Evolutionary conservation across 108 stramenopile species (phyloP).

Genomic region (Conticribra weissflogii): DNA sequence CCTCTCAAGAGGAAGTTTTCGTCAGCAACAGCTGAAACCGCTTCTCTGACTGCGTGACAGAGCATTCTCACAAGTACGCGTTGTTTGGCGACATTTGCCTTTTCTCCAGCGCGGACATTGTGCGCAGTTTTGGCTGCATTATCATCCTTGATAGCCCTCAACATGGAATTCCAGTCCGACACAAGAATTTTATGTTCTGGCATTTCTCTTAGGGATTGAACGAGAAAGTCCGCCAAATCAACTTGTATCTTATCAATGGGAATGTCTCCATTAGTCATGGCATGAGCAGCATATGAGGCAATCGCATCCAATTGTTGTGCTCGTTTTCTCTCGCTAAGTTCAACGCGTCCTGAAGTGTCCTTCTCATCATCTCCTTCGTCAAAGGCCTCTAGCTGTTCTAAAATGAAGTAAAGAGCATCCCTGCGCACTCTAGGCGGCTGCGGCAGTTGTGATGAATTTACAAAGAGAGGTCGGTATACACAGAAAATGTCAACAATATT

Average conservation of each 20-base stretch:
- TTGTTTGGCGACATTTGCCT: slow-evolving; percentile 69
- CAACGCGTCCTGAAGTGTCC: slow-evolving; percentile 17
- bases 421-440: slow-evolving; percentile 57
- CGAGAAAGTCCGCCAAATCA: slow-evolving; percentile 68
- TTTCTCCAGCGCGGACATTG: slow-evolving; percentile 39
- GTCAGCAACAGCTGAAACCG: slow-evolving; percentile 59
- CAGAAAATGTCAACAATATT: neutral
- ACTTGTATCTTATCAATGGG: slow-evolving; percentile 70
- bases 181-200: slow-evolving; percentile 69
- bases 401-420: slow-evolving; percentile 78
- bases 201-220: slow-evolving; percentile 72
- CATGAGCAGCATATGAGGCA: slow-evolving; percentile 66
- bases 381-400: slow-evolving; percentile 89
- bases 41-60: slow-evolving; percentile 60
- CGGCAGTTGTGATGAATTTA: neutral
- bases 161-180: slow-evolving; percentile 78
- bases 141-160: slow-evolving; percentile 74
- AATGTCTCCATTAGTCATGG: slow-evolving; percentile 62
- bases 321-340: slow-evolving; percentile 45
- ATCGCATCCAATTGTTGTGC: slow-evolving; percentile 61
- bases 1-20: slow-evolving; percentile 39
- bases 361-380: slow-evolving; percentile 62
- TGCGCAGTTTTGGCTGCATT: slow-evolving; percentile 42
- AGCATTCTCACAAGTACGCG: slow-evolving; percentile 79
- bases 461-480: neutral